These are phyloP conservation scores for Fistulifera pelliculosa DNA, from an alignment of 108 stramenopile genomes.

Conservation along the genomic window DNA sequence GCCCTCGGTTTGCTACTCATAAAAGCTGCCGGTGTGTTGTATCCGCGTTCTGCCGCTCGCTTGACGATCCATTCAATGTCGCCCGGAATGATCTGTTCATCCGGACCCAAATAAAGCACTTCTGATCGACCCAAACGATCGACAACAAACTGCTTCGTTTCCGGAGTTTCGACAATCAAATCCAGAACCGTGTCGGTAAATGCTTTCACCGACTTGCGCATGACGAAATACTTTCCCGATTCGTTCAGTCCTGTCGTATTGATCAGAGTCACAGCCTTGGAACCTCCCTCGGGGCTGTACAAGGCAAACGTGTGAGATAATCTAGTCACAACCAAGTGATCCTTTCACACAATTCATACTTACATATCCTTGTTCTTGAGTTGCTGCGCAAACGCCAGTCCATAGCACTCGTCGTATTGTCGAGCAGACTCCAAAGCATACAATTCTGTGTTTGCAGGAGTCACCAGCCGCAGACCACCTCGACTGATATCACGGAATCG, in stretches of 20 bases:
- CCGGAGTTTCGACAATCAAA: constrained; percentile 85
- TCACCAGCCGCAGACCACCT: constrained; percentile 93
- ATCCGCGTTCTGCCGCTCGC: constrained; percentile 81
- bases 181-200: constrained; percentile 92
- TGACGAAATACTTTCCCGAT: constrained; percentile 54
- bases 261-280: constrained; percentile 88
- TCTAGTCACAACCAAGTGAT: constrained; percentile 32
- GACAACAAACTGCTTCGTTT: constrained; percentile 72
- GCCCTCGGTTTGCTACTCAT: constrained; percentile 95
- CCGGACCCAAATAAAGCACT: constrained; percentile 95
- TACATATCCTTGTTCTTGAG: constrained; percentile 77
- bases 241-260: constrained; percentile 65
- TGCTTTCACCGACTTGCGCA: constrained; percentile 94
- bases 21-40: constrained; percentile 89
- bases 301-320: constrained; percentile 20
- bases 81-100: constrained; percentile 94
- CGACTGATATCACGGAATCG: constrained; percentile 96
- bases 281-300: constrained; percentile 87
- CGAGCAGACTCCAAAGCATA: constrained; percentile 85
- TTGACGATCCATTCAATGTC: constrained; percentile 96
- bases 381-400: constrained; percentile 81
- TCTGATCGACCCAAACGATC: constrained; percentile 87
- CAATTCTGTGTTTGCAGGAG: constrained; percentile 83
- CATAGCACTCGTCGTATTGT: constrained; percentile 95
- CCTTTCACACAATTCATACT: background rate